A percentile compares a stretch with the other conserved stretches of the same genome.
Evolutionary conservation across 2,329 filamentous ascomycete species (phyloP).

Genomic region (Periconia macrospinosa): DNA sequence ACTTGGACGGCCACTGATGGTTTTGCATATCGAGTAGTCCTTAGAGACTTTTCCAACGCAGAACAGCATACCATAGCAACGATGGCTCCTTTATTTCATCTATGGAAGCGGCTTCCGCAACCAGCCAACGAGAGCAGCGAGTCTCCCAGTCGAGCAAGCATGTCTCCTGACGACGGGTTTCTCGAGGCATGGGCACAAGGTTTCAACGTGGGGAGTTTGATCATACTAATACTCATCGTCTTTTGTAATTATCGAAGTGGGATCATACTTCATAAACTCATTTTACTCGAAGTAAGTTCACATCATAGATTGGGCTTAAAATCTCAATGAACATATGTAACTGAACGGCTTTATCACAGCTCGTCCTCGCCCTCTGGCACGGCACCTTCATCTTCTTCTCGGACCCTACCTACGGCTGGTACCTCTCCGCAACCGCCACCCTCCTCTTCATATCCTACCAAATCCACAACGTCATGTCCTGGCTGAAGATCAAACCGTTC

Average conservation of each 20-base stretch:
- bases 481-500: slow-evolving; percentile 40
- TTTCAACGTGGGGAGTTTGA: slow-evolving; percentile 39
- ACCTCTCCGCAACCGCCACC: slow-evolving; percentile 35
- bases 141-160: slow-evolving; percentile 28
- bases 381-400: slow-evolving; percentile 39
- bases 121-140: slow-evolving; percentile 12
- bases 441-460: slow-evolving; percentile 42
- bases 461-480: slow-evolving; percentile 39
- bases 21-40: background rate
- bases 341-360: slow-evolving; percentile 13
- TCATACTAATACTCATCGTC: slow-evolving; percentile 39
- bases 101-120: background rate
- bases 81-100: background rate
- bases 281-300: slow-evolving; percentile 33
- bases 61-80: background rate
- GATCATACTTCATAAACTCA: slow-evolving; percentile 38
- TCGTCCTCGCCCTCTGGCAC: slow-evolving; percentile 40
- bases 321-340: no score
- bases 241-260: slow-evolving; percentile 40
- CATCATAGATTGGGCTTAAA: no score
- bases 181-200: slow-evolving; percentile 41
- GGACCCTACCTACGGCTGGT: slow-evolving; percentile 39
- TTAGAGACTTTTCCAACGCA: background rate
- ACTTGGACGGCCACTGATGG: background rate
- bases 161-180: slow-evolving; percentile 31